Evolutionary conservation across 495 filamentous ascomycete genomes (phyloP), one percentile per base, ranked within the genome.

Genomic region (Hyaloscypha finlandica): DNA sequence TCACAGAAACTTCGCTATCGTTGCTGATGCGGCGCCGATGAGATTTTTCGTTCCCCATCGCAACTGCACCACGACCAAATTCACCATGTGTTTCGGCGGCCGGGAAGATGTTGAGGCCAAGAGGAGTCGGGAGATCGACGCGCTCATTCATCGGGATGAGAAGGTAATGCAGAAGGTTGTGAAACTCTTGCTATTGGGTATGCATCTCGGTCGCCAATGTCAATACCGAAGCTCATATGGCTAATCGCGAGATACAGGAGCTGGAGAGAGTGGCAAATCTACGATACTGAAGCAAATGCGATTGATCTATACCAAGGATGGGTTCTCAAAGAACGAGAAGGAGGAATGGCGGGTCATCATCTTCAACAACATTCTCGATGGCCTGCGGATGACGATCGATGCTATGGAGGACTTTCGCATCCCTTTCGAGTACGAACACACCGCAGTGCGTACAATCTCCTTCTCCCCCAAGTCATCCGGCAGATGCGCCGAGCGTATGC

Each of bases 201-300:
- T 66, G 86, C 79, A 51, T 31, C 39, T 16, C 19, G 19, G 5
- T 52, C 63, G 53, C 53, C 74, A 74, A 60, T 52, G 25, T 19
- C 45, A 57, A 30, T 62, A 19, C 20, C 33, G 6, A 67, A 66
- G 22, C 22, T 9, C 20, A 60, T n/a, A 59, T 32, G 35, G 62
- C 69, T 67, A 70, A 67, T 67, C n/a, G 22, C 22, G 6, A 60
- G 59, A 25, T 57, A 65, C 76, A 98, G 95, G 95, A 76, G 95
- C 95, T 73, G 95, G 95, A 73, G 95, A 99, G 81, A 97, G 93
- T 33, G 95, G 95, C 53, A 99, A 99, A 77, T 99, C 95, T 8
- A 99, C 95, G 6, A 94, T 99, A 66, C 85, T 99, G 61, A 99
- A 99, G 81, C 95, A 99, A 83, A 99, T 99, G 95, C 93, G 94